Base-by-base conservation (phyloP, 805 yeast species). In the Schwanniomyces yamadae region DNA sequence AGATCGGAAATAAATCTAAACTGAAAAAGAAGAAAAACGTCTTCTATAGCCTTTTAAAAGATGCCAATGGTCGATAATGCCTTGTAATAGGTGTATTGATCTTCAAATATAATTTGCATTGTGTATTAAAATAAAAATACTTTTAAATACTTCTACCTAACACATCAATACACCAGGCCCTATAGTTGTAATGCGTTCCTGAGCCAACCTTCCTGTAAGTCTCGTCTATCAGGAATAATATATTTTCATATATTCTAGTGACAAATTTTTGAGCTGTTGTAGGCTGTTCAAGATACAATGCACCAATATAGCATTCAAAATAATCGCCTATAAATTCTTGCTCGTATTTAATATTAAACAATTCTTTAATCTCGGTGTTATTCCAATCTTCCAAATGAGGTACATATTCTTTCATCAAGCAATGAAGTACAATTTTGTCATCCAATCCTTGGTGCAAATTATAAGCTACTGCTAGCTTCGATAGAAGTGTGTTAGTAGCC, bases 291-390 rank as follows among this genome's bases (percentile, higher is more conserved):
- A 64, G 37, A 29, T 57, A 58, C 30, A 66, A 52, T 0, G 70
- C 66, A n/a, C 69, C 72, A n/a, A 63, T 61, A 31, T 66, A 66
- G 33, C 59, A 61, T 41, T 66, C 72, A 39, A 66, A 66, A 44
- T 59, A 66, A 39, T 66, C 72, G 1, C 64, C 72, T 22, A 66
- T 49, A 40, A 65, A 63, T 38, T 66, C 72, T 35, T 65, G 69
- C 44, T 66, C 71, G 40, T 63, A 65, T 23, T 52, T 41, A 21
- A 52, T 40, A 1, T 44, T 41, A 17, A 48, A 49, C 3, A 42
- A 42, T n/a, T 33, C 43, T 21, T 44, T 41, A 23, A 26, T n/a
- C 22, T 37, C 33, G 14, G 42, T 21, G 2, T 18, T 8, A 24
- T 46, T 34, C 40, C 55, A 50, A 2, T 34, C 31, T 13, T 37